phyloP scores from a whole-genome alignment of 2,329 filamentous ascomycete species.

The Lasiodiplodia sp. region DNA sequence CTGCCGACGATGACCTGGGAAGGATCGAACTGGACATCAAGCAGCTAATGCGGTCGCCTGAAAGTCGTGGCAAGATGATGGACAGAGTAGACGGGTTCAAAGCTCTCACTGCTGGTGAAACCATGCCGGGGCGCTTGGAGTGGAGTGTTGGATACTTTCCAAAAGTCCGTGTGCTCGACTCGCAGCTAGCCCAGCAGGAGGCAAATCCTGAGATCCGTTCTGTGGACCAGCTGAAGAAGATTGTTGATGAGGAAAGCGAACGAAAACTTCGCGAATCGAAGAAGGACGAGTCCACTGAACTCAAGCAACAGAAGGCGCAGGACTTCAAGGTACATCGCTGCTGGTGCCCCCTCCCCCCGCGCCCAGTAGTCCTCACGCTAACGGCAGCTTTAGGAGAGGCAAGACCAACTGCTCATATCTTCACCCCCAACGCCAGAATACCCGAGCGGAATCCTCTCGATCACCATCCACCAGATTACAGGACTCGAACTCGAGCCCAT shows the following conservation, averaged over 20 bases:
- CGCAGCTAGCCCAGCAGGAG: conserved; percentile 68
- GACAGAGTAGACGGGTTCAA: conserved; percentile 71
- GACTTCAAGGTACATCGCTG: conserved; percentile 61
- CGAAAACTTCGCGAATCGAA: conserved; percentile 71
- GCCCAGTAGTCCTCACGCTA: neutral
- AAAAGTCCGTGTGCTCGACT: conserved; percentile 68
- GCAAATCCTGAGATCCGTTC: conserved; percentile 65
- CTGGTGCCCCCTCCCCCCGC: neutral
- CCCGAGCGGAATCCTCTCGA: conserved; percentile 71
- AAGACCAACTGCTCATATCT: conserved; percentile 71
- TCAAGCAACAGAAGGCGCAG: conserved; percentile 72
- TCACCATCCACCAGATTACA: conserved; percentile 77
- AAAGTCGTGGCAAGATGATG: conserved; percentile 68
- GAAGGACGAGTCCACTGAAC: conserved; percentile 65
- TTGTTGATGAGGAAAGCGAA: conserved; percentile 62
- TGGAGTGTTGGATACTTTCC: conserved; percentile 77
- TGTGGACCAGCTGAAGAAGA: conserved; percentile 65
- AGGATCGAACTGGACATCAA: conserved; percentile 74
- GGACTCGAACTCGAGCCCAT: conserved; percentile 68
- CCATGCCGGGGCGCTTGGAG: conserved; percentile 71
- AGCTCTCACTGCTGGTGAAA: conserved; percentile 69
- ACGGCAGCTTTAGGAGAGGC: conserved; percentile 36
- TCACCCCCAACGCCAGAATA: conserved; percentile 69
- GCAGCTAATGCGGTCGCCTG: conserved; percentile 65
- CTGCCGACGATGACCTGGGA: conserved; percentile 77